Conservation (phyloP, 768 basidiomycete genomes). For the Amyloporia xantha region DNA sequence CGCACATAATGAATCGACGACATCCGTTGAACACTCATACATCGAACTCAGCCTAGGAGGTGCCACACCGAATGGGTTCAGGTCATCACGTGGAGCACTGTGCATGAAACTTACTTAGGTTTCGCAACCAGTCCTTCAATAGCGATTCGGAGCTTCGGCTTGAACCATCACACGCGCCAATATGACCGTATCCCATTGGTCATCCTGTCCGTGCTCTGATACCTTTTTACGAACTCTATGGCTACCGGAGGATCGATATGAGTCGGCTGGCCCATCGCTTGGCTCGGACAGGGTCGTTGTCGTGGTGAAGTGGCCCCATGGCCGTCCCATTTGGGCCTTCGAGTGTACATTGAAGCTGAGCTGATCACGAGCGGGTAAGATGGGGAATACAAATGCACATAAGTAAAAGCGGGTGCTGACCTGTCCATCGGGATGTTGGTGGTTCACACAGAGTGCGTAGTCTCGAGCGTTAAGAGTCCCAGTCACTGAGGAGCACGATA, state of each 20-base stretch:
- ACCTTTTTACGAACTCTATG: constrained; percentile 43
- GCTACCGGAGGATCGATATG: constrained; percentile 30
- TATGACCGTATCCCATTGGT: constrained; percentile 51
- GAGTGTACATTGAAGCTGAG: constrained; percentile 68
- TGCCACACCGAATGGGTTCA: no score
- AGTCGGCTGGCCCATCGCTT: constrained; percentile 40
- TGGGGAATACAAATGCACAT: not conserved
- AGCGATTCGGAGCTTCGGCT: constrained; percentile 53
- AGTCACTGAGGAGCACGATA: constrained; percentile 36
- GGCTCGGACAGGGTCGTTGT: constrained; percentile 34
- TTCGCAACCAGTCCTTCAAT: no score
- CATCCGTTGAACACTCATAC: no score
- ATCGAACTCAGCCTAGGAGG: no score
- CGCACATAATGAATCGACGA: no score
- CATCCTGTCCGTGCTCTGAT: constrained; percentile 31
- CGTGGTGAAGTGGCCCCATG: constrained; percentile 72
- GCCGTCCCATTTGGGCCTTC: constrained; percentile 39
- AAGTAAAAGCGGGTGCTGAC: constrained; percentile 19
- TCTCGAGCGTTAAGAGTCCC: constrained; percentile 66
- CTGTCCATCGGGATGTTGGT: constrained; percentile 57
- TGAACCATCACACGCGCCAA: constrained; percentile 62
- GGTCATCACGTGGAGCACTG: no score
- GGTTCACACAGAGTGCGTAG: constrained; percentile 75
- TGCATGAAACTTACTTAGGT: no score
- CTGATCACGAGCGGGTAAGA: constrained; percentile 26